These are phyloP conservation scores for Mychonastes homosphaera DNA, from an alignment of 139 green algal species.

Conservation along the genomic window DNA sequence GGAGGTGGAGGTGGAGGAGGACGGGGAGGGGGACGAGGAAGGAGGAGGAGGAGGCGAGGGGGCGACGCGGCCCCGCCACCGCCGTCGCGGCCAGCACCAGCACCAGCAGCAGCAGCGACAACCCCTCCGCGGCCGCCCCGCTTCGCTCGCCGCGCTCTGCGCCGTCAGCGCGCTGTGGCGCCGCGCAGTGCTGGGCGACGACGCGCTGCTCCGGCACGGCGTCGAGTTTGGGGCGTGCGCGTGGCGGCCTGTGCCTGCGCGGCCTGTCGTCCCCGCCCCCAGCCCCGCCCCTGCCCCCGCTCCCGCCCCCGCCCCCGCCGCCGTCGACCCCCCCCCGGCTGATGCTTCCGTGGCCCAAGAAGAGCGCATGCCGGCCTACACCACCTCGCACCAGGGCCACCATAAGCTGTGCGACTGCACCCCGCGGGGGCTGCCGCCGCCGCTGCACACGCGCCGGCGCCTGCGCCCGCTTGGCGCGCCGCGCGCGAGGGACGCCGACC, in stretches of 20 bases:
- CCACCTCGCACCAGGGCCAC: background rate
- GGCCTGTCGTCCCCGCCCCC: background rate
- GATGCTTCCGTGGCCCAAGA: background rate
- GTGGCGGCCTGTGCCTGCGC: background rate
- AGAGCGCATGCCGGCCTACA: conserved; percentile 1
- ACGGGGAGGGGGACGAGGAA: too few relatives aligned
- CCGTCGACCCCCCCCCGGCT: background rate
- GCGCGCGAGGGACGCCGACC: too few relatives aligned
- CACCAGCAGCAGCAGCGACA: background rate
- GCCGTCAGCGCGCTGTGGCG: conserved; percentile 1
- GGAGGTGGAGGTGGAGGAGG: too few relatives aligned
- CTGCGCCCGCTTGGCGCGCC: too few relatives aligned
- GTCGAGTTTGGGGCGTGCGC: background rate
- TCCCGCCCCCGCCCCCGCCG: background rate
- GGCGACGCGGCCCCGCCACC: background rate
- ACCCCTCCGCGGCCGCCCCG: background rate
- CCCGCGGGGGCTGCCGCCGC: background rate
- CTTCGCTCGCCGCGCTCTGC: background rate
- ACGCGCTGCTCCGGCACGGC: background rate
- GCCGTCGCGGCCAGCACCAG: background rate
- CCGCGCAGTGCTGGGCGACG: background rate
- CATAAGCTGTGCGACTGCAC: background rate
- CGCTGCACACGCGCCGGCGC: too few relatives aligned
- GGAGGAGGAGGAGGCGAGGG: too few relatives aligned
- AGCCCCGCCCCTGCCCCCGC: background rate